Evolutionary conservation across 2,329 filamentous ascomycete genomes (phyloP), one percentile per base, ranked within the genome.

Genomic region (Fusarium metavorans): DNA sequence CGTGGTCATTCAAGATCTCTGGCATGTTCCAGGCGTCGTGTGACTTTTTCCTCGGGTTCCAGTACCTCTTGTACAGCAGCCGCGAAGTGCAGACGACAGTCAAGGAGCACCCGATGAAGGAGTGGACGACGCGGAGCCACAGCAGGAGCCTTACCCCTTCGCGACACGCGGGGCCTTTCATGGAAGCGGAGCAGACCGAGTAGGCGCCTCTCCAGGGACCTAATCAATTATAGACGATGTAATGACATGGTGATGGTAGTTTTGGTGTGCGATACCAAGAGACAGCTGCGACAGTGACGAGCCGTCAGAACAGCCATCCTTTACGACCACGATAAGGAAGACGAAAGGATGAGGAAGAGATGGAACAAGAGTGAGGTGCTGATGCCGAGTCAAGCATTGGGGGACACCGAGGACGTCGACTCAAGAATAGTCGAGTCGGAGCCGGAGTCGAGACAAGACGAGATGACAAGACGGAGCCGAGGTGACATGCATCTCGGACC

Each of bases 1-100:
- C 94, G 0, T 88, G 89, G 88, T 91, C 93, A 2, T 97, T 97
- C 83, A 96, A 96, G 85, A 83, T 94, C 23, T 96, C 94, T 80
- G 94, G 93, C 74, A 87, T 95, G 65, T 95, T 97, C 83, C 94
- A 97, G 86, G 93, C 93, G 23, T 86, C 85, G 25, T 96, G 94
- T 83, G 94, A 97, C 84, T 84, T 87, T 58, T 92, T 93, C 73
- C 86, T 97, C 54, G 94, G 93, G 2, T 81, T 92, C 18, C 94
- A 97, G 81, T 96, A 94, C 82, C 88, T 89, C 78, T 86, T 92
- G 83, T 95, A 93, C 81, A 92, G 92, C 13, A 86, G 88, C 59
- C 87, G 88, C 6, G 85, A 80, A 59, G 70, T 67, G 18, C 72
- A 79, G 6, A 74, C 78, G 16, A 75, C 76, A 45, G 74, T 83